A percentile compares a stretch with the other conserved stretches of the same genome.
These are phyloP conservation scores for Epichloe baconii DNA, from an alignment of 2,329 filamentous ascomycete species.

Conservation along the genomic window DNA sequence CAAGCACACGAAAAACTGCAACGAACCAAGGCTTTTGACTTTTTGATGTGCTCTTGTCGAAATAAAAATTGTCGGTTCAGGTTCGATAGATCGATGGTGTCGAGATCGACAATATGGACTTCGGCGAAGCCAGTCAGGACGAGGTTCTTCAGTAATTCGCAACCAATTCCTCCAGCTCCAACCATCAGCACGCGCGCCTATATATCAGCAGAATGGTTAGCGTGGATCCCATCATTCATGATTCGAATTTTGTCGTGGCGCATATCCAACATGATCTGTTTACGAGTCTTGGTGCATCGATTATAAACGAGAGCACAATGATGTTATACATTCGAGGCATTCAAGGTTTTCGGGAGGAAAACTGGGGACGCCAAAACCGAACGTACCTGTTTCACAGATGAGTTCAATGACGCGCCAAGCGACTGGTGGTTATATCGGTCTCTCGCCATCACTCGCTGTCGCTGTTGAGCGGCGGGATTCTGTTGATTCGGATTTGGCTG, in stretches of 20 bases:
- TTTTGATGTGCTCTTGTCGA: slow-evolving; percentile 93
- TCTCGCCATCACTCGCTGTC: slow-evolving; percentile 23
- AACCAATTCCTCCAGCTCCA: slow-evolving; percentile 92
- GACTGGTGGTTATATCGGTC: slow-evolving; percentile 51
- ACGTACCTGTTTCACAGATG: slow-evolving; percentile 54
- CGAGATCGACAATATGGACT: slow-evolving; percentile 89
- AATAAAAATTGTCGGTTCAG: slow-evolving; percentile 97
- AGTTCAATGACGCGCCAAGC: slow-evolving; percentile 50
- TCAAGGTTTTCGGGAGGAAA: not conserved
- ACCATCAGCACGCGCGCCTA: slow-evolving; percentile 86
- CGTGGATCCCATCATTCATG: not conserved
- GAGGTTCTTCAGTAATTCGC: slow-evolving; percentile 93
- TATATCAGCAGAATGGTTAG: not conserved
- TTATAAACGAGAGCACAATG: not conserved
- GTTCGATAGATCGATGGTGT: slow-evolving; percentile 96
- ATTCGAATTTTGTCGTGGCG: too few relatives aligned
- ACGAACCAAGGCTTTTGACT: slow-evolving; percentile 79
- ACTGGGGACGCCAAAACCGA: slow-evolving; percentile 1
- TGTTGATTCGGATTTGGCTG: slow-evolving; percentile 7
- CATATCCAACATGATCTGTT: not conserved
- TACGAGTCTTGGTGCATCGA: not conserved
- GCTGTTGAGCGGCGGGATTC: slow-evolving; percentile 13
- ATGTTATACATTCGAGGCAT: not conserved
- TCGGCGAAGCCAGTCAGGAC: slow-evolving; percentile 85
- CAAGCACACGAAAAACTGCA: not conserved